Evolutionary conservation across 2,329 filamentous ascomycete genomes (phyloP).

Genomic region (Colletotrichum costaricense): DNA sequence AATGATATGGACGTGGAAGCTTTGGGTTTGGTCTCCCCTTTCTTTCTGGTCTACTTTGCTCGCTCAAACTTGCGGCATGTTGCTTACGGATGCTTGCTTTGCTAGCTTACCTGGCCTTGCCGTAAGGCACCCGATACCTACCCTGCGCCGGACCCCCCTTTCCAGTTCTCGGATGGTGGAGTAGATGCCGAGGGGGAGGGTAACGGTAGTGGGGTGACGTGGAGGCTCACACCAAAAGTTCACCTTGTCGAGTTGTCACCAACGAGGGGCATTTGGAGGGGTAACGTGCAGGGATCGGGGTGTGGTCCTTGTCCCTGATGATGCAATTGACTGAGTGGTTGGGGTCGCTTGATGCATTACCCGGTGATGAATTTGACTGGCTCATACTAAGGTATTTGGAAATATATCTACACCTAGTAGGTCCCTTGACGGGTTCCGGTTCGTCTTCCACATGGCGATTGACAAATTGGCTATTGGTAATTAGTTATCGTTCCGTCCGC

Average conservation of each 20-base stretch:
- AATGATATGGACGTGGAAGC: background rate
- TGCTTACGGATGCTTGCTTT: constrained; percentile 20
- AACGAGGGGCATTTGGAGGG: background rate
- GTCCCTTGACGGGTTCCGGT: background rate
- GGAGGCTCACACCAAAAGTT: background rate
- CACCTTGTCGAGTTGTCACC: too few species aligned
- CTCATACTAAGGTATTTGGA: background rate
- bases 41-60: background rate
- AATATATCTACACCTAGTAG: background rate
- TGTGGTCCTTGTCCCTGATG: constrained; percentile 23
- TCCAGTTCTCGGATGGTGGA: constrained; percentile 23
- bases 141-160: background rate
- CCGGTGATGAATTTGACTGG: background rate
- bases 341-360: background rate
- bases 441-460: background rate
- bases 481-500: constrained; percentile 11
- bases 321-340: constrained; percentile 25
- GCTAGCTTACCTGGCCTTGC: background rate
- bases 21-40: background rate
- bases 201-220: background rate
- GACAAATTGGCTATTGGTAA: background rate
- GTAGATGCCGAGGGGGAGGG: constrained; percentile 4
- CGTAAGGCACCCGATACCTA: background rate
- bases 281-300: background rate
- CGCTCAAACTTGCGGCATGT: background rate